Evolutionary conservation across 2,329 filamentous ascomycete genomes (phyloP).

Genomic region (Colletotrichum aenigma): DNA sequence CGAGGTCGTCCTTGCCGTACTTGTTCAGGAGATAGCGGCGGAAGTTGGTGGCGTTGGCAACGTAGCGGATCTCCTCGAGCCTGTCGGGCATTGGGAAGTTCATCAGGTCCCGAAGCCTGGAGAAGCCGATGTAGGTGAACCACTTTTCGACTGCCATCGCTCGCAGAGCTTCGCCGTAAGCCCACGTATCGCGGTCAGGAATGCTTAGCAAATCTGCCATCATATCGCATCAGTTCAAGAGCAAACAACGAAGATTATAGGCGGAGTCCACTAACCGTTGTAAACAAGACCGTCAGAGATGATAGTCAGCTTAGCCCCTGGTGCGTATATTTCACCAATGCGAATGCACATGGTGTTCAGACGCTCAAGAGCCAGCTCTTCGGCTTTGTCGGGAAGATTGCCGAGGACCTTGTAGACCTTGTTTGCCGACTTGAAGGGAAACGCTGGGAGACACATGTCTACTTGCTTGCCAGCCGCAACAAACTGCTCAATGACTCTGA

Average conservation of each 20-base stretch:
- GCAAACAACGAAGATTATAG: fast-evolving
- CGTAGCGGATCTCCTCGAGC: neutral
- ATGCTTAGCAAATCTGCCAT: neutral
- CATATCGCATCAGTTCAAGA: neutral
- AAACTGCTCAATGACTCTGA: neutral
- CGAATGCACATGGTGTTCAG: neutral
- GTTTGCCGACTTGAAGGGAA: neutral
- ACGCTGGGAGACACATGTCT: neutral
- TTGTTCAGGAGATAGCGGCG: neutral
- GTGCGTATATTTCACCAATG: neutral
- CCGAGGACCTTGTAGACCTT: neutral
- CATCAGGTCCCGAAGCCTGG: neutral
- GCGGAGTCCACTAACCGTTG: neutral
- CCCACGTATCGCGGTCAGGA: neutral
- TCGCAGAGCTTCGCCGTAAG: neutral
- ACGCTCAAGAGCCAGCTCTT: neutral
- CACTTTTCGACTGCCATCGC: neutral
- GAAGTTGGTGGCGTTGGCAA: neutral
- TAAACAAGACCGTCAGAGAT: neutral
- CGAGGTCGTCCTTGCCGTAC: neutral
- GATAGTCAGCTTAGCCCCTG: neutral
- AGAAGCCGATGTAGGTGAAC: neutral
- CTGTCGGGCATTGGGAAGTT: neutral
- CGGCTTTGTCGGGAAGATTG: neutral
- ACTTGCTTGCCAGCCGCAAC: neutral